phyloP scores from a whole-genome alignment of 441 rosid genomes.

The Arabidopsis hybrid region DNA sequence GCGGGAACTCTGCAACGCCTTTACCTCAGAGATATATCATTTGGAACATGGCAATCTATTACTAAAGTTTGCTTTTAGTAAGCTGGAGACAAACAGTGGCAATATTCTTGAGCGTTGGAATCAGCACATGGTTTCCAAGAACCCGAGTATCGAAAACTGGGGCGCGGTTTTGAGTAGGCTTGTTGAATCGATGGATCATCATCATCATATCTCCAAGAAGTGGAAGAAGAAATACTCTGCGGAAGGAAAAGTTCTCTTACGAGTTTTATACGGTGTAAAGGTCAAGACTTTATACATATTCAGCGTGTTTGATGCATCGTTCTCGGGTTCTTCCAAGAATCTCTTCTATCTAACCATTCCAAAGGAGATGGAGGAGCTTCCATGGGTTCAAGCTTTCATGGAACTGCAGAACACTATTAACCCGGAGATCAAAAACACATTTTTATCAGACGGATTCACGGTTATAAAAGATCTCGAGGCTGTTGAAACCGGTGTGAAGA shows the following conservation, averaged over 20 bases:
- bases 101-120: constrained; percentile 65
- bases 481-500: constrained; percentile 61
- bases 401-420: constrained; percentile 59
- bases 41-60: constrained; percentile 78
- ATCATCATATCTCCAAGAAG: constrained; percentile 29
- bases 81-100: constrained; percentile 60
- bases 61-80: constrained; percentile 70
- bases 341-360: constrained; percentile 54
- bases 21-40: constrained; percentile 73
- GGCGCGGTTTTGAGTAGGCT: constrained; percentile 56
- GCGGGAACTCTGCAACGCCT: constrained; percentile 74
- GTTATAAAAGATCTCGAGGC: constrained; percentile 67
- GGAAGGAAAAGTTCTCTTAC: constrained; percentile 77
- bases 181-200: constrained; percentile 51
- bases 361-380: constrained; percentile 45
- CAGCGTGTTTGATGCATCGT: constrained; percentile 65
- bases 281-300: constrained; percentile 74
- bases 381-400: constrained; percentile 68
- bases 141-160: constrained; percentile 64
- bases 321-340: constrained; percentile 65
- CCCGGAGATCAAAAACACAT: constrained; percentile 50
- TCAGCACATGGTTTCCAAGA: constrained; percentile 60
- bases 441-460: constrained; percentile 45
- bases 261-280: constrained; percentile 79
- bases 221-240: constrained; percentile 75